Percentiles rank a stretch among this genome's conserved stretches.
Evolutionary conservation across 1,139 yeast species (phyloP).

Genomic region (Yamadazyma siamensis): DNA sequence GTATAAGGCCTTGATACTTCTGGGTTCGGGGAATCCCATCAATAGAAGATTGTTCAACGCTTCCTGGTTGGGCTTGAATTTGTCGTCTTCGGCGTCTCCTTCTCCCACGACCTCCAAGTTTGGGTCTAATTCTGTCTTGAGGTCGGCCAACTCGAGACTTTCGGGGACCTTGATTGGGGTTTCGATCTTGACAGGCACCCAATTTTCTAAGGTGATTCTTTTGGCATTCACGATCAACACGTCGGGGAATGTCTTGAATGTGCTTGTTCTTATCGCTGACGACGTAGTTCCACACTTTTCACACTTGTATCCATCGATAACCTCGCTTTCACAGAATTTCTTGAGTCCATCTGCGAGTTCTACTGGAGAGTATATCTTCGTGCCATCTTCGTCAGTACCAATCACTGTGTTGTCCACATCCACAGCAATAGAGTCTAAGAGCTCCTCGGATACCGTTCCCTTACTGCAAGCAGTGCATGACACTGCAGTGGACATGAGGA

Average conservation of each 20-base stretch:
- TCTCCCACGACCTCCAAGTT: slow-evolving; percentile 22
- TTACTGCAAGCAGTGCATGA: slow-evolving; percentile 60
- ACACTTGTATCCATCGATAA: slow-evolving; percentile 65
- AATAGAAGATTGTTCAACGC: slow-evolving; percentile 54
- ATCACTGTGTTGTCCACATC: slow-evolving; percentile 48
- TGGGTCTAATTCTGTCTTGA: slow-evolving; percentile 38
- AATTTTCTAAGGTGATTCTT: slow-evolving; percentile 77
- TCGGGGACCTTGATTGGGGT: slow-evolving; percentile 67
- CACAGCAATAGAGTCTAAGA: slow-evolving; percentile 68
- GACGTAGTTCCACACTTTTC: slow-evolving; percentile 50
- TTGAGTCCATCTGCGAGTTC: slow-evolving; percentile 51
- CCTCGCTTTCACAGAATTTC: slow-evolving; percentile 47
- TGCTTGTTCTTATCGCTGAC: slow-evolving; percentile 43
- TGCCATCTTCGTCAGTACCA: slow-evolving; percentile 40
- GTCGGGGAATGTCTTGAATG: slow-evolving; percentile 65
- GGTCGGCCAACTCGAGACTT: slow-evolving; percentile 29
- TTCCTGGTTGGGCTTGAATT: slow-evolving; percentile 44
- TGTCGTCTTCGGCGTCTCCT: slow-evolving; percentile 11
- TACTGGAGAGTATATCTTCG: slow-evolving; percentile 47
- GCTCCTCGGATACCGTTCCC: slow-evolving; percentile 55
- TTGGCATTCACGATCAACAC: slow-evolving; percentile 71
- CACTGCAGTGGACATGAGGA: slow-evolving; percentile 60
- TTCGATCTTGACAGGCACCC: slow-evolving; percentile 85
- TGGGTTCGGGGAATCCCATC: slow-evolving; percentile 85
- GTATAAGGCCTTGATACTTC: slow-evolving; percentile 66